Base-by-base conservation (phyloP, 1,284 basidiomycete genomes). In the Ustilago lituana region DNA sequence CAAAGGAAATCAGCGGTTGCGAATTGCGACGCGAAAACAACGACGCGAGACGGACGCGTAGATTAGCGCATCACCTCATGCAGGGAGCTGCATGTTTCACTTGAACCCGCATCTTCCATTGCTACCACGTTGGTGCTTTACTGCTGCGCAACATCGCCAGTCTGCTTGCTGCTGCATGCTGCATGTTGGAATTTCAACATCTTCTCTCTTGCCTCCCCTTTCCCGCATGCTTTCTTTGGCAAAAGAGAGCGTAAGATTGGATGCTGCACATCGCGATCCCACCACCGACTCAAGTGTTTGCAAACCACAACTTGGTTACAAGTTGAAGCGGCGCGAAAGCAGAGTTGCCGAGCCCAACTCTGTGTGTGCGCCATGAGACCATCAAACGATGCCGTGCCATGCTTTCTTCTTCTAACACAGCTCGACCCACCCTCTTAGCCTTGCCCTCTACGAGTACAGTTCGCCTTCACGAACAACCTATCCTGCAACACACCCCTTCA, bases 171-270 rank as follows among this genome's bases (percentile, higher is more conserved):
- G 39, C 38, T 33, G 29, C 5, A n/a, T 23, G 23, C 41, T 61
- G 58, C 58, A 54, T 11, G 51, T 35, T 61, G 51, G 58, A 62
- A 62, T 62, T 61, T 48, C 37, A 46, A 45, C 47, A 47, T 29
- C 43, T 47, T 33, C 24, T 43, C 20, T 4, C 33, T 29, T 32
- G 12, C 23, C 29, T 20, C 31, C 12, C 9, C 19, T 24, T 22
- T 2, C 33, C 17, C 26, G 12, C 35, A n/a, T 37, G 24, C 31
- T 38, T 27, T 43, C 17, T 32, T 44, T 20, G n/a, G n/a, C n/a
- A n/a, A n/a, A n/a, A n/a, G n/a, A n/a, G n/a, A n/a, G n/a, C n/a
- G n/a, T n/a, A 29, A 12, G 27, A 6, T 12, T 17, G 12, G 20
- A 17, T 15, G 37, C 36, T 49, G 48, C 38, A 50, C n/a, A 50